These are phyloP conservation scores for Zygosaccharomyces pseudobailii DNA, from an alignment of 1,139 yeast species.

Conservation along the genomic window DNA sequence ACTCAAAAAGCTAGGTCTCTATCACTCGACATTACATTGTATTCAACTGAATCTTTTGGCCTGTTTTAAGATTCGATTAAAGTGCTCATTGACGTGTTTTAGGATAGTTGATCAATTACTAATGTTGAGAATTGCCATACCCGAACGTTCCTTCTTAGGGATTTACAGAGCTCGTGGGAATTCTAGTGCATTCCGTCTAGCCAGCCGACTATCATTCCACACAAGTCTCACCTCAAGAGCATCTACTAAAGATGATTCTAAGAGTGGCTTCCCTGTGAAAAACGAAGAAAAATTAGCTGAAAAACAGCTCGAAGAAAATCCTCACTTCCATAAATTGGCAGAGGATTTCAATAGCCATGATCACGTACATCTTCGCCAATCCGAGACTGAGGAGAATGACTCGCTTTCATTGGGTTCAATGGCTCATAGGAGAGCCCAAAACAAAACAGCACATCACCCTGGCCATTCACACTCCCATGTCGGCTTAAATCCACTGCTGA, in stretches of 20 bases:
- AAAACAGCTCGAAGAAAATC: conserved; percentile 14
- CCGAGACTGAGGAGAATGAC: conserved; percentile 39
- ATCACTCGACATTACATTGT: too few species aligned
- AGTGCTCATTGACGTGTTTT: neutral
- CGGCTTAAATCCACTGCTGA: conserved; percentile 36
- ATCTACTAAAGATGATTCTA: neutral
- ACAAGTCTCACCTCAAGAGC: neutral
- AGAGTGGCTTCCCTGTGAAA: neutral
- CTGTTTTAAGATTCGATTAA: neutral
- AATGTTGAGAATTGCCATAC: conserved; percentile 5
- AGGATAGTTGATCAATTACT: neutral
- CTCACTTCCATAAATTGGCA: conserved; percentile 13
- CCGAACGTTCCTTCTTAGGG: neutral
- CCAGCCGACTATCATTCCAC: neutral
- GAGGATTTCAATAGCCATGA: conserved; percentile 30
- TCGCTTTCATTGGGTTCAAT: conserved; percentile 21
- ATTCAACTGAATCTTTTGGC: too few species aligned
- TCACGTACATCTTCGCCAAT: conserved; percentile 38
- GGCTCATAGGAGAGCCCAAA: conserved; percentile 5
- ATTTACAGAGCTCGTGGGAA: neutral
- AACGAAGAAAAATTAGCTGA: conserved; percentile 11
- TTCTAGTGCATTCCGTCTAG: neutral
- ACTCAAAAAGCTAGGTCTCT: neutral
- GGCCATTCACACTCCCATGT: conserved; percentile 37
- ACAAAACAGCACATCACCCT: conserved; percentile 29